Evolutionary conservation across 306 rosid genomes (phyloP).

Genomic region (Trichosanthes cucumerina): DNA sequence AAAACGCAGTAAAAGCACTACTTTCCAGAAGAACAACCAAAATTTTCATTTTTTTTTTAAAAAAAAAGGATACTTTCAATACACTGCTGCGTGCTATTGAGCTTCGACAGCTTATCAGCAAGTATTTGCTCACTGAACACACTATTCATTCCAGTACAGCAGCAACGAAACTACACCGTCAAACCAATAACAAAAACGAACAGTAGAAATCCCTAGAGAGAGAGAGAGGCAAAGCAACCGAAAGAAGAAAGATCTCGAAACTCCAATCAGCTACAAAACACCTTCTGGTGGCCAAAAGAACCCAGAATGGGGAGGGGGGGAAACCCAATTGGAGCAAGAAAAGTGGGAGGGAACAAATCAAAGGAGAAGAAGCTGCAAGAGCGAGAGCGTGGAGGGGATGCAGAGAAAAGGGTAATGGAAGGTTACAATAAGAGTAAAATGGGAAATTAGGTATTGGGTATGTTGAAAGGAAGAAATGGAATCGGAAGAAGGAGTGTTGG

Average conservation of each 20-base stretch:
- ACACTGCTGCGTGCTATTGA: slow-evolving; percentile 75
- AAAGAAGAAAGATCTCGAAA: neutral
- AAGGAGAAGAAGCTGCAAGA: neutral
- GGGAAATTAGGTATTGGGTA: neutral
- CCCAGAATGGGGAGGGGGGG: neutral
- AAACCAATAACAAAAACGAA: neutral
- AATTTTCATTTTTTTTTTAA: no score
- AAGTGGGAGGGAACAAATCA: neutral
- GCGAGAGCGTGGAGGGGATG: neutral
- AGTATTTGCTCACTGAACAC: slow-evolving; percentile 70
- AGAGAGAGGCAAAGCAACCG: neutral
- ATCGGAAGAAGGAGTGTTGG: neutral
- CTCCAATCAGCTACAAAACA: neutral
- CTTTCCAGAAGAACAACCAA: neutral
- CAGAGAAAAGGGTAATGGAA: neutral
- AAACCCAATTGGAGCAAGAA: neutral
- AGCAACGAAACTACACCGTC: neutral
- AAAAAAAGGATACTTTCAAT: slow-evolving; percentile 70
- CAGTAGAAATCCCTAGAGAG: slow-evolving; percentile 1
- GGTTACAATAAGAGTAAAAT: neutral
- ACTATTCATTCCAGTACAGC: slow-evolving; percentile 49
- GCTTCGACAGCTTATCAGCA: slow-evolving; percentile 83
- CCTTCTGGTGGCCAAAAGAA: neutral
- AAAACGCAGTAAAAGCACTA: neutral
- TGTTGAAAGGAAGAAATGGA: neutral